Evolutionary conservation across 768 basidiomycete species (phyloP).

Genomic region (Hypholoma fasciculare): DNA sequence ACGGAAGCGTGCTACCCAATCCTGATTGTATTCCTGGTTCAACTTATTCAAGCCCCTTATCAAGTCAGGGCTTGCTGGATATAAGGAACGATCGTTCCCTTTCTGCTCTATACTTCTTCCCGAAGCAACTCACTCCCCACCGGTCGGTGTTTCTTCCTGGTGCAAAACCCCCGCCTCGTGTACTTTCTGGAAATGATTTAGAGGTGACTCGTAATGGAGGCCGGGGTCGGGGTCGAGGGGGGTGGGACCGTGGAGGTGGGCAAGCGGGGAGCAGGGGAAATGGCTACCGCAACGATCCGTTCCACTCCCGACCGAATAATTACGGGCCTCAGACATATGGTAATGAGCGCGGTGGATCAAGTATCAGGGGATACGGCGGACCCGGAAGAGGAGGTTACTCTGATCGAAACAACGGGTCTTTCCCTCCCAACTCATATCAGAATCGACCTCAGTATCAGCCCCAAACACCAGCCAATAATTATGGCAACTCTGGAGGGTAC

Average conservation of each 20-base stretch:
- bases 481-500: slow-evolving; percentile 32
- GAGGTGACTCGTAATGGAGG: slow-evolving; percentile 64
- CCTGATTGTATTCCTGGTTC: slow-evolving; percentile 91
- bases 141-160: slow-evolving; percentile 81
- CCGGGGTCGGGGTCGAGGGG: slow-evolving; percentile 51
- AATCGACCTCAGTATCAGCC: slow-evolving; percentile 30
- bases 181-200: slow-evolving; percentile 69
- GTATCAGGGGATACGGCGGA: slow-evolving; percentile 29
- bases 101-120: slow-evolving; percentile 88
- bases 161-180: slow-evolving; percentile 53
- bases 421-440: slow-evolving; percentile 35
- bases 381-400: slow-evolving; percentile 25
- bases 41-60: slow-evolving; percentile 79
- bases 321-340: slow-evolving; percentile 32
- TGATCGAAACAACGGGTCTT: slow-evolving; percentile 25
- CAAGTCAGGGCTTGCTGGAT: slow-evolving; percentile 63
- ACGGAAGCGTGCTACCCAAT: slow-evolving; percentile 78
- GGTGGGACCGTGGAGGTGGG: slow-evolving; percentile 38
- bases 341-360: slow-evolving; percentile 26
- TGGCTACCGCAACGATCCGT: slow-evolving; percentile 43
- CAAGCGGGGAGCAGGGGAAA: slow-evolving; percentile 32
- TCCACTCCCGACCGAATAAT: slow-evolving; percentile 42
- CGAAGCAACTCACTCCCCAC: slow-evolving; percentile 83
- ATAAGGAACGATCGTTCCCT: slow-evolving; percentile 86
- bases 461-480: slow-evolving; percentile 26